Conservation (phyloP, 208 protist genomes). For the Paratrypanosoma confusum region DNA sequence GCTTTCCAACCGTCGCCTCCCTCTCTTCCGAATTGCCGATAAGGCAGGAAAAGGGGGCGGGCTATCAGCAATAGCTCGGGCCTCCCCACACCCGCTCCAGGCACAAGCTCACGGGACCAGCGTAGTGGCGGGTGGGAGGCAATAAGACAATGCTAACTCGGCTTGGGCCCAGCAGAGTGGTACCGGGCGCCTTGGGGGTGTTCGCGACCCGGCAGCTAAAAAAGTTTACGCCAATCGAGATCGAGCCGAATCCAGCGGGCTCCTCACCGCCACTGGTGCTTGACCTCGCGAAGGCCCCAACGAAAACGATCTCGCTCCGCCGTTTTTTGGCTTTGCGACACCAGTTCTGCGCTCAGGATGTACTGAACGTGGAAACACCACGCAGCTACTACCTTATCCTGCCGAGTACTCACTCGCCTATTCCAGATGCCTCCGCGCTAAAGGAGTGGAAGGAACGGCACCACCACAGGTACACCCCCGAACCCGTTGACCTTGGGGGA, state of each 20-base stretch:
- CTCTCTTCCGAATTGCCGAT: no score
- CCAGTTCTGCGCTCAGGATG: conserved; percentile 35
- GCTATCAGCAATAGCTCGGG: no score
- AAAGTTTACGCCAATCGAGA: conserved; percentile 64
- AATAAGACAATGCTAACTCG: no score
- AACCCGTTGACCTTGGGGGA: not conserved
- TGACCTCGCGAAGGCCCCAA: not conserved
- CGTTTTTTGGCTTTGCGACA: conserved; percentile 60
- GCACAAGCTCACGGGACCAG: no score
- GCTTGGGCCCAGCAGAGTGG: conserved; percentile 30
- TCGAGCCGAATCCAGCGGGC: conserved; percentile 12
- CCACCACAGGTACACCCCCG: conserved; percentile 25
- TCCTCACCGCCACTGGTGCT: not conserved
- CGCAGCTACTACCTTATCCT: conserved; percentile 60
- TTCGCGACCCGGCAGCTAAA: conserved; percentile 40
- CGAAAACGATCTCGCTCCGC: no score
- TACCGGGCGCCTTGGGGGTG: conserved; percentile 41
- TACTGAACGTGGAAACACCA: conserved; percentile 35
- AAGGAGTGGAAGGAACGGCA: conserved; percentile 30
- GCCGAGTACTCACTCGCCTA: conserved; percentile 27
- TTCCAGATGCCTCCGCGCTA: conserved; percentile 25
- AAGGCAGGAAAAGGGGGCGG: no score
- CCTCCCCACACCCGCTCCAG: no score
- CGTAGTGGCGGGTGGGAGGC: no score
- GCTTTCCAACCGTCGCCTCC: no score